These are phyloP conservation scores for Colletotrichum lentis DNA, from an alignment of 2,329 filamentous ascomycete species.

Conservation along the genomic window DNA sequence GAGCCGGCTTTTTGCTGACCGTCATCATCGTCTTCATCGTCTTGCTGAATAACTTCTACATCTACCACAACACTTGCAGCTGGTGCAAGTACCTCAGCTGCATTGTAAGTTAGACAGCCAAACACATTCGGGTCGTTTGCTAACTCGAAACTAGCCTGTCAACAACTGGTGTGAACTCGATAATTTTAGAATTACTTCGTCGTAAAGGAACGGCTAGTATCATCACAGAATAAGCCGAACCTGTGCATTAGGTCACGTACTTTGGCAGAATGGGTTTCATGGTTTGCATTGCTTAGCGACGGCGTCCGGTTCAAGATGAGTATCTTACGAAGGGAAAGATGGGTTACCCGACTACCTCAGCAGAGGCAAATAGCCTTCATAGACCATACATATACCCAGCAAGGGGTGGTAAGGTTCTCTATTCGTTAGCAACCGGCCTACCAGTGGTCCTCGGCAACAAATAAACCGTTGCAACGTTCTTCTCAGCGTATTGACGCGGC, in stretches of 20 bases:
- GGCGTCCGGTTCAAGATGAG: constrained; percentile 37
- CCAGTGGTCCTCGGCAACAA: background rate
- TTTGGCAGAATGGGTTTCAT: background rate
- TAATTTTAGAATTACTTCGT: constrained; percentile 38
- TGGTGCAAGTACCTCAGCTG: constrained; percentile 98
- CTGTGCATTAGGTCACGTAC: constrained; percentile 9
- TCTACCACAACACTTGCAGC: constrained; percentile 74
- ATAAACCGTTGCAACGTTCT: constrained; percentile 17
- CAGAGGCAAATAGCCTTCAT: constrained; percentile 13
- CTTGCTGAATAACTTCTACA: constrained; percentile 90
- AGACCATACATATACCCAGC: constrained; percentile 4
- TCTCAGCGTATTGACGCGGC: constrained; percentile 16
- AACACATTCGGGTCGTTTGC: background rate
- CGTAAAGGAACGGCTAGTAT: background rate
- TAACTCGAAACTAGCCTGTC: constrained; percentile 58
- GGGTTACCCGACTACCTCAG: background rate
- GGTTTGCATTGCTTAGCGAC: constrained; percentile 41
- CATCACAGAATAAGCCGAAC: background rate
- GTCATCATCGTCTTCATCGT: constrained; percentile 87
- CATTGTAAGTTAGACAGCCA: constrained; percentile 69
- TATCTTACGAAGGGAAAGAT: constrained; percentile 26
- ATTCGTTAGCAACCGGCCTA: constrained; percentile 8
- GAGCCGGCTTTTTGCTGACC: constrained; percentile 79
- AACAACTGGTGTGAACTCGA: constrained; percentile 72
- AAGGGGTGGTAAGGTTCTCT: constrained; percentile 6